These are phyloP conservation scores for Gossypium bickii DNA, from an alignment of 345 rosid species.

Conservation along the genomic window DNA sequence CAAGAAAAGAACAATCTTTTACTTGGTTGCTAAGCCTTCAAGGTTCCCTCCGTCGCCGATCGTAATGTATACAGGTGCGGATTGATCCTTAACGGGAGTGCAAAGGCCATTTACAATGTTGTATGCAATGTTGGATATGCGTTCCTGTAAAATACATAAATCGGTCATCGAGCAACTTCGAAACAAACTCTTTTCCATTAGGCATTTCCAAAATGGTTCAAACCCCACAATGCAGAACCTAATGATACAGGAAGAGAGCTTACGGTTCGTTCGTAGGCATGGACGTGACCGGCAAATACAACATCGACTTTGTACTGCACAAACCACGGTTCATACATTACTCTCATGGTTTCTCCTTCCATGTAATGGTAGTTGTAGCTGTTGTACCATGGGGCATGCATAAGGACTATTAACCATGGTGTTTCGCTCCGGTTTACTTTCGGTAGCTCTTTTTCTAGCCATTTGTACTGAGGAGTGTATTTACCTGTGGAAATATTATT, in stretches of 20 bases:
- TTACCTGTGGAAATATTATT: constrained; percentile 38
- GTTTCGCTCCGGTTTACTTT: constrained; percentile 83
- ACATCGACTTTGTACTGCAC: constrained; percentile 76
- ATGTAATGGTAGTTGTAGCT: constrained; percentile 86
- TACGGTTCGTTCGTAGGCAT: constrained; percentile 92
- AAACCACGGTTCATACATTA: constrained; percentile 79
- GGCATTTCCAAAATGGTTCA: too few relatives aligned
- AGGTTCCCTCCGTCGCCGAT: constrained; percentile 88
- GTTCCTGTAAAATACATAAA: constrained; percentile 45
- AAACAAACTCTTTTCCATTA: neutral
- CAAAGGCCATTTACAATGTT: constrained; percentile 56
- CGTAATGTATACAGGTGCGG: constrained; percentile 77
- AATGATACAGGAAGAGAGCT: constrained; percentile 24
- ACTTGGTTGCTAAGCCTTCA: constrained; percentile 81
- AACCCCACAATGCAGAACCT: neutral
- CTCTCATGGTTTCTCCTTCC: constrained; percentile 98
- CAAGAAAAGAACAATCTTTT: constrained; percentile 25
- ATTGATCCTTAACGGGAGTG: constrained; percentile 49
- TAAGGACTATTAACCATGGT: constrained; percentile 80
- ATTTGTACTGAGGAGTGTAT: constrained; percentile 73
- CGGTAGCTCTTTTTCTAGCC: constrained; percentile 71
- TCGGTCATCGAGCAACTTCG: neutral
- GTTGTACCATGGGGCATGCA: constrained; percentile 93
- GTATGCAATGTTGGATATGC: constrained; percentile 76
- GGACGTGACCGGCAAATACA: constrained; percentile 89